Evolutionary conservation across 345 rosid genomes (phyloP).

Genomic region (Anacardium occidentale): DNA sequence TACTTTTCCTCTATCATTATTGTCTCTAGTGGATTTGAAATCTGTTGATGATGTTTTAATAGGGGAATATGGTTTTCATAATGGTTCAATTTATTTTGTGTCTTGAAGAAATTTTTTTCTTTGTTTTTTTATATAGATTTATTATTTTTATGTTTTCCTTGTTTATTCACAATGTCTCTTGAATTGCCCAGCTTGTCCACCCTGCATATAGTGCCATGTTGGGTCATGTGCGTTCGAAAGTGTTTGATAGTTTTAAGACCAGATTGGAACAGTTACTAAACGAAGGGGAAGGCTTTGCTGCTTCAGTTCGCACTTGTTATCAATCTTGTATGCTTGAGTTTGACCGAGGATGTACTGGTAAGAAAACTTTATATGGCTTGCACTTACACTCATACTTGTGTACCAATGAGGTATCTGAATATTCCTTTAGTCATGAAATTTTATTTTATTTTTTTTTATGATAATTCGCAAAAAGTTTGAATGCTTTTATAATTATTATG

Average conservation of each 20-base stretch:
- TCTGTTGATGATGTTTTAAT: background rate
- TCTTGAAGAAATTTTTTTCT: background rate
- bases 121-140: background rate
- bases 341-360: conserved; percentile 72
- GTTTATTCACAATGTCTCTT: conserved; percentile 3
- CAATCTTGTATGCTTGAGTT: conserved; percentile 53
- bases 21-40: background rate
- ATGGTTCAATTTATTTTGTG: background rate
- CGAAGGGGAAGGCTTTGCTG: conserved; percentile 63
- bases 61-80: background rate
- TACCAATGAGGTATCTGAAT: background rate
- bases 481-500: background rate
- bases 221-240: conserved; percentile 57
- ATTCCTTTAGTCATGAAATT: background rate
- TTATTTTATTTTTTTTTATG: too few species aligned
- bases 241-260: conserved; percentile 50
- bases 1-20: background rate
- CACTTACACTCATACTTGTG: background rate
- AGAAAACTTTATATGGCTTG: background rate
- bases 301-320: conserved; percentile 44
- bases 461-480: too few species aligned
- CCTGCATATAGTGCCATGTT: conserved; percentile 51
- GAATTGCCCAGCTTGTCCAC: conserved; percentile 46
- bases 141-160: background rate
- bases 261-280: conserved; percentile 48